Percentiles rank a stretch among this genome's conserved stretches.
phyloP scores from a whole-genome alignment of 495 filamentous ascomycete species.

The Saxispiralis lemnorum region DNA sequence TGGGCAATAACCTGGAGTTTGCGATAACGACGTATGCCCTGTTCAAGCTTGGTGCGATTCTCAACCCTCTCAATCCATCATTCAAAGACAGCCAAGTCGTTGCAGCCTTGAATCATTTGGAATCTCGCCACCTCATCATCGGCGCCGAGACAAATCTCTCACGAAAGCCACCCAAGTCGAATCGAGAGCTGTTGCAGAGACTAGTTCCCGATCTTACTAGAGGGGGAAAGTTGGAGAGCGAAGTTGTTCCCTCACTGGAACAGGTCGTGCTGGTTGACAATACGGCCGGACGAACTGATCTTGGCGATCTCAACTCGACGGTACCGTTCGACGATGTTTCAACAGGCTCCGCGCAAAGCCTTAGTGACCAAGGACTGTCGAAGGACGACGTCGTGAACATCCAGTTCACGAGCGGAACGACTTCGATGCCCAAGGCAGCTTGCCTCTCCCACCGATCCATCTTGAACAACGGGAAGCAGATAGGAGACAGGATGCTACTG shows the following conservation, averaged over 20 bases:
- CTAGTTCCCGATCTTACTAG: constrained; percentile 42
- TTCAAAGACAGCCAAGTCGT: constrained; percentile 70
- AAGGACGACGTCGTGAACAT: constrained; percentile 73
- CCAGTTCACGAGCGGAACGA: constrained; percentile 93
- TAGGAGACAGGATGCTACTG: constrained; percentile 69
- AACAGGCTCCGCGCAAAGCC: constrained; percentile 23
- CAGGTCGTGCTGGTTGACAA: constrained; percentile 71
- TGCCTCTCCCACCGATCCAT: constrained; percentile 72
- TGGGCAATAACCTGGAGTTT: constrained; percentile 75
- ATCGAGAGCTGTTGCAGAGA: constrained; percentile 47
- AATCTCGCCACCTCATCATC: constrained; percentile 60
- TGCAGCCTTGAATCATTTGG: constrained; percentile 60
- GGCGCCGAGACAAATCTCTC: constrained; percentile 72
- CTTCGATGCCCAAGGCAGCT: constrained; percentile 74
- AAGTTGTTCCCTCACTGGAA: constrained; percentile 48
- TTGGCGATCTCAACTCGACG: constrained; percentile 27
- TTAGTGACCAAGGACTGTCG: constrained; percentile 33
- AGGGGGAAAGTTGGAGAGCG: constrained; percentile 37
- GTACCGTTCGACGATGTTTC: constrained; percentile 40
- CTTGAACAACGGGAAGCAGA: constrained; percentile 73
- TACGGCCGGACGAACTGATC: constrained; percentile 40
- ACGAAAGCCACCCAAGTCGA: constrained; percentile 61
- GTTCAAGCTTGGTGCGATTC: constrained; percentile 80
- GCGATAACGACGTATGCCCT: constrained; percentile 70
- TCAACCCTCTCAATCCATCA: constrained; percentile 82